Conservation (phyloP, 495 filamentous ascomycete genomes). For the Penicillium nucicola region DNA sequence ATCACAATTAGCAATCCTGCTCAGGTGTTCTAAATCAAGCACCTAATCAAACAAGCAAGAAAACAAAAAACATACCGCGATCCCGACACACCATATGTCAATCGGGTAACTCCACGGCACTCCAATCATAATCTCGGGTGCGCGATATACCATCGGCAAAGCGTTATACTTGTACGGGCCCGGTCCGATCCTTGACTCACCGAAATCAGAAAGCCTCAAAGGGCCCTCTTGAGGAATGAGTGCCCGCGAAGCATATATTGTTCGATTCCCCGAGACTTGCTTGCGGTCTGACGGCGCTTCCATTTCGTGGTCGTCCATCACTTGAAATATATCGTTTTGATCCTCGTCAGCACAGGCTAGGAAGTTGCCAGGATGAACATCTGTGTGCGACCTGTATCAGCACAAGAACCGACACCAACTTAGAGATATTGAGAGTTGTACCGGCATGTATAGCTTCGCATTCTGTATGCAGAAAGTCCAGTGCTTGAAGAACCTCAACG, state of each 20-base stretch:
- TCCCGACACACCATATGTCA: constrained; percentile 50
- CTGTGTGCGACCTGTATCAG: constrained; percentile 21
- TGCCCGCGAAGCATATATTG: constrained; percentile 24
- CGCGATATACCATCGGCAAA: constrained; percentile 38
- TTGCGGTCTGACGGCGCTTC: constrained; percentile 30
- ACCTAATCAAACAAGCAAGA: too few relatives aligned
- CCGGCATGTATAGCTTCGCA: constrained; percentile 45
- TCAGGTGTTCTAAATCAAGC: too few relatives aligned
- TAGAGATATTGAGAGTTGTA: constrained; percentile 7
- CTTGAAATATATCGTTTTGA: constrained; percentile 1
- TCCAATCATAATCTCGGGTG: constrained; percentile 34
- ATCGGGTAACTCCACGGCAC: constrained; percentile 42
- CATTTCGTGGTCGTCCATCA: constrained; percentile 21
- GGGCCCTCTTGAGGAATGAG: neutral
- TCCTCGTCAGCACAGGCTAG: constrained; percentile 21
- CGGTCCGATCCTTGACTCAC: constrained; percentile 29
- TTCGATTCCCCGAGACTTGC: constrained; percentile 34
- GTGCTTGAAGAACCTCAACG: constrained; percentile 20
- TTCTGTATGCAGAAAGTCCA: constrained; percentile 43
- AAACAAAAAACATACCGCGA: constrained; percentile 31
- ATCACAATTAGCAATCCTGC: too few relatives aligned
- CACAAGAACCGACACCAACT: neutral
- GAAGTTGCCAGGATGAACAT: constrained; percentile 29
- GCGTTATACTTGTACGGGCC: constrained; percentile 26
- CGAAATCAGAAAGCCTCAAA: constrained; percentile 19